Evolutionary conservation across 2,329 filamentous ascomycete genomes (phyloP).

Genomic region (Fusarium praegraminearum): DNA sequence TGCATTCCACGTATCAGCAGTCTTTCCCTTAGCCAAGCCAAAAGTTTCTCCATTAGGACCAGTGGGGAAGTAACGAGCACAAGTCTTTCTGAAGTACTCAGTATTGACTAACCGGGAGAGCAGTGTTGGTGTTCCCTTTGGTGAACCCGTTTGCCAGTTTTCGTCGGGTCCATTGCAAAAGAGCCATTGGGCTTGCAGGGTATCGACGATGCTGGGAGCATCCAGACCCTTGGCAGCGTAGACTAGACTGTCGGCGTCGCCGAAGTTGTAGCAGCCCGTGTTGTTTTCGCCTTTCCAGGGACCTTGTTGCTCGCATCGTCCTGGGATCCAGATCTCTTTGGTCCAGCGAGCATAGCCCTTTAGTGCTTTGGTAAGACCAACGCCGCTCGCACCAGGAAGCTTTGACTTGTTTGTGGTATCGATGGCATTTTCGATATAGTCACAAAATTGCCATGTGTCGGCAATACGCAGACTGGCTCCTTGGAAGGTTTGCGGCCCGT

Average conservation of each 20-base stretch:
- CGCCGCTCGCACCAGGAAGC: background rate
- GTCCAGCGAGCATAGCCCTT: conserved; percentile 12
- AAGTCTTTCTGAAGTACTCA: conserved; percentile 10
- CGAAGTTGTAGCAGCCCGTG: conserved; percentile 16
- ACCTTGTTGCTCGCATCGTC: background rate
- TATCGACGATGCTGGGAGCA: background rate
- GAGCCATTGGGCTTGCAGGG: conserved; percentile 1
- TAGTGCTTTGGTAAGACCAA: background rate
- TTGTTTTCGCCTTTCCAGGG: conserved; percentile 8
- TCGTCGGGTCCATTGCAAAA: conserved; percentile 12
- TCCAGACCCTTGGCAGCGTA: background rate
- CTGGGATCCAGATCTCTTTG: background rate
- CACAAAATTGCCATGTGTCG: conserved; percentile 9
- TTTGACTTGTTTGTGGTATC: background rate
- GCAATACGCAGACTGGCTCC: background rate
- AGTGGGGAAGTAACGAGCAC: background rate
- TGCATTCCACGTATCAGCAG: background rate
- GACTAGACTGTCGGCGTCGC: conserved; percentile 6
- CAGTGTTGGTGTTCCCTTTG: background rate
- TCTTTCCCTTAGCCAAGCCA: conserved; percentile 1
- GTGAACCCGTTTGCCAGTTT: conserved; percentile 11
- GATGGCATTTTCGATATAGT: background rate
- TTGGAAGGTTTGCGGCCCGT: conserved; percentile 2
- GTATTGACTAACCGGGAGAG: conserved; percentile 9
- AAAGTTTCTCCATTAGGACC: background rate